Evolutionary conservation across 2,329 filamentous ascomycete genomes (phyloP).

Genomic region (Trichoderma sp.): DNA sequence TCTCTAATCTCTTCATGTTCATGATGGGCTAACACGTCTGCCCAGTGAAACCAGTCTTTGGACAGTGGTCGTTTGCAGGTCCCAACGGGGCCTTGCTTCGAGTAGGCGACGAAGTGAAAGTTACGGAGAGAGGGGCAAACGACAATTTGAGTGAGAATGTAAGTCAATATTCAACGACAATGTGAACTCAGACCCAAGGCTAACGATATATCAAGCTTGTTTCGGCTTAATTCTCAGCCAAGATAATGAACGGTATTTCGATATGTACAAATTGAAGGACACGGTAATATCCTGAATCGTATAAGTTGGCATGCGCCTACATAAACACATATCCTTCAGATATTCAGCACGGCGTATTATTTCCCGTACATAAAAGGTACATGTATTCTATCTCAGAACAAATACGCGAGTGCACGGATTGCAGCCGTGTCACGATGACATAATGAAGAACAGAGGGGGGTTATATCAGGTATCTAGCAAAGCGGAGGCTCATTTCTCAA

Average conservation of each 20-base stretch:
- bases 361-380: background rate
- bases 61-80: slow-evolving; percentile 24
- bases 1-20: background rate
- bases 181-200: background rate
- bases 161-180: background rate
- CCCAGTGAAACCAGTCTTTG: slow-evolving; percentile 26
- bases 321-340: background rate
- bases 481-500: background rate
- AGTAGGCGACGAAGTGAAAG: slow-evolving; percentile 28
- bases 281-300: background rate
- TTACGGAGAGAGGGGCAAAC: slow-evolving; percentile 14
- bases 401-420: background rate
- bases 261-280: background rate
- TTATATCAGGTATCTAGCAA: background rate
- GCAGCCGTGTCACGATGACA: background rate
- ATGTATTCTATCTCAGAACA: background rate
- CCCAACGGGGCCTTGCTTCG: slow-evolving; percentile 22
- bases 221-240: background rate
- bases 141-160: background rate
- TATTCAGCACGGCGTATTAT: background rate
- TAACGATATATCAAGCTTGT: background rate
- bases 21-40: background rate
- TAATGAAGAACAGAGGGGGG: background rate
- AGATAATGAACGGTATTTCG: background rate
- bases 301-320: background rate